Evolutionary conservation across 768 basidiomycete genomes (phyloP), one percentile per base, ranked within the genome.

Genomic region (Suillus discolor): DNA sequence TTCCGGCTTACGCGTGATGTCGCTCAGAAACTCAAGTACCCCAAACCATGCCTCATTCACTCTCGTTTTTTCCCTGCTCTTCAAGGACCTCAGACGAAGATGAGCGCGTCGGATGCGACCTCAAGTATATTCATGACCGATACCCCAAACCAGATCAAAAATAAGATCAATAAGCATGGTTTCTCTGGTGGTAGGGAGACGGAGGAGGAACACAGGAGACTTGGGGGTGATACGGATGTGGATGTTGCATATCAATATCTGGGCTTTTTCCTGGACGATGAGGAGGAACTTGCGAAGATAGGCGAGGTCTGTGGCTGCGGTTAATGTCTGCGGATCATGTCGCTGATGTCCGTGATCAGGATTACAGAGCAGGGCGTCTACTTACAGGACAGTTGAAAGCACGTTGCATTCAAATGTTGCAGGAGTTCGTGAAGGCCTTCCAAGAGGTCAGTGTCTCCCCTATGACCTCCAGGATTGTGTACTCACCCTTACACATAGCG

Each of bases 41-140:
- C 91, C 51, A 99, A 99, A 77, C 97, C 97, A 2, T 80, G 92
- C 2, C 86, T 98, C 31, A 81, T 99, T 59, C 96, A 99, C 78
- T 87, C 96, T 57, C 97, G 97, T 74, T 99, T 99, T 84, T 97
- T 99, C 82, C 97, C 97, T 13, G 96, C 97, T 6, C 84, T 99
- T 12, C 97, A 98, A 78, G 97, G 97, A 51, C 93, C 97, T 3
- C 95, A 97, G 78, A 97, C 95, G 42, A 99, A 99, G 81, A 99
- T 99, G 97, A 97, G 96, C 76, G 97, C 97, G 6, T 96, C 93
- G 60, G 91, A 97, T 77, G 82, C 88, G 25, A 97, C 96, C 79
- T 93, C 91, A 69, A 93, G 93, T 69, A 96, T 99, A 70, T 99
- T 86, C 82, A 98, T 99, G 97, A 94, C 84, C 39, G 97, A 99